Evolutionary conservation across 1,284 basidiomycete genomes (phyloP).

Genomic region (Sanghuangporus sanghuang): DNA sequence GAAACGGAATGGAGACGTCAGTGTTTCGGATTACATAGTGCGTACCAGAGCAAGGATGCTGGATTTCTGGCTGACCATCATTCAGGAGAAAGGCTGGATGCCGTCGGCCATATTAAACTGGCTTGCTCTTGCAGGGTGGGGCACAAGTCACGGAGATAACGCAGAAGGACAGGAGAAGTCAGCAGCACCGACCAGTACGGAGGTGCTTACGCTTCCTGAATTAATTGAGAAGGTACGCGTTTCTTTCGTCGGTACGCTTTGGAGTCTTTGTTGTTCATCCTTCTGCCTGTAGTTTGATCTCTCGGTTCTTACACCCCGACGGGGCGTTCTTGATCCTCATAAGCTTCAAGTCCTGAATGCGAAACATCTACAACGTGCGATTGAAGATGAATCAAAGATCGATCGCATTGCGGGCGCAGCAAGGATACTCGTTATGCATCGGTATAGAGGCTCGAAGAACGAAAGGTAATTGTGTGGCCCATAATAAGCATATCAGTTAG

Average conservation of each 20-base stretch:
- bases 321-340: conserved; percentile 62
- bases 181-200: conserved; percentile 58
- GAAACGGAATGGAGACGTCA: conserved; percentile 88
- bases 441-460: background rate
- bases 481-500: background rate
- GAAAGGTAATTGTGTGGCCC: background rate
- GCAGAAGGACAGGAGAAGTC: conserved; percentile 18
- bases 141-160: conserved; percentile 38
- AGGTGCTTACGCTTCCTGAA: conserved; percentile 58
- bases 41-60: conserved; percentile 20
- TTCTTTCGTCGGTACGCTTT: background rate
- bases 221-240: conserved; percentile 54
- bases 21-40: conserved; percentile 83
- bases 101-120: conserved; percentile 89
- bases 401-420: background rate
- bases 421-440: background rate
- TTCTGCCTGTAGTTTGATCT: conserved; percentile 56
- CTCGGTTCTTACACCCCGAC: conserved; percentile 65
- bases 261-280: background rate
- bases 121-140: conserved; percentile 92
- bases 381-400: conserved; percentile 1
- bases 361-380: conserved; percentile 53
- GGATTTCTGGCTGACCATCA: background rate
- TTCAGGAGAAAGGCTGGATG: conserved; percentile 73
- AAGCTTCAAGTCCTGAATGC: conserved; percentile 80